Evolutionary conservation across 495 filamentous ascomycete species (phyloP).

Genomic region (Tuber umbilicatum): DNA sequence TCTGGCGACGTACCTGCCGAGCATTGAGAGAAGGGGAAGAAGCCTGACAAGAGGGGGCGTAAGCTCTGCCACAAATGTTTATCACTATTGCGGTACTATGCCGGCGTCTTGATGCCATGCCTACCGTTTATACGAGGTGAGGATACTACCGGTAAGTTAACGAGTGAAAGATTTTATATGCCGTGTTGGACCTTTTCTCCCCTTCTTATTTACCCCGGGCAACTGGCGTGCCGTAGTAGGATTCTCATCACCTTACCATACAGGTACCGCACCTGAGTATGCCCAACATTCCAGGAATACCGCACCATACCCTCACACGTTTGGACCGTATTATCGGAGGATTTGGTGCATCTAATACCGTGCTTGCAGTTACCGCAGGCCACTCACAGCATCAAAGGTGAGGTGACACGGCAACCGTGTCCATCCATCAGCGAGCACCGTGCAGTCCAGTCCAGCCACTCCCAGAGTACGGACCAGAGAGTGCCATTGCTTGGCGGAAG

Average conservation of each 20-base stretch:
- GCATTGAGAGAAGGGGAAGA: not conserved
- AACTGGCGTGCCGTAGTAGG: not conserved
- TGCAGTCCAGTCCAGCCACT: not conserved
- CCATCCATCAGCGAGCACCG: not conserved
- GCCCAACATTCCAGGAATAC: not conserved
- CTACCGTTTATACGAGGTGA: not conserved
- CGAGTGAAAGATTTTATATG: not conserved
- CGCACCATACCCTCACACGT: not conserved
- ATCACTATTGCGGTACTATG: not conserved
- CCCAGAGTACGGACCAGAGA: not conserved
- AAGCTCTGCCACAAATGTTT: not conserved
- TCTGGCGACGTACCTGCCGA: not conserved
- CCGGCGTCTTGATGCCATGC: not conserved
- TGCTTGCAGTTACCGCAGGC: not conserved
- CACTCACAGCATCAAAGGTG: not conserved
- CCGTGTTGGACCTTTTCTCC: not conserved
- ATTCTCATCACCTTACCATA: not conserved
- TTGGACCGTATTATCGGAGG: not conserved
- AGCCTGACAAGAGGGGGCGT: not conserved
- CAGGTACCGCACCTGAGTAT: not conserved
- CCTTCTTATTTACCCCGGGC: not conserved
- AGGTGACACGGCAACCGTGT: not conserved
- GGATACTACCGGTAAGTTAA: not conserved
- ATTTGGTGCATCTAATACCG: not conserved
- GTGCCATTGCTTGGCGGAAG: not conserved